Percentiles rank a stretch among this genome's conserved stretches.
phyloP scores from a whole-genome alignment of 148 eudicot species.

The Oxyria digyna region DNA sequence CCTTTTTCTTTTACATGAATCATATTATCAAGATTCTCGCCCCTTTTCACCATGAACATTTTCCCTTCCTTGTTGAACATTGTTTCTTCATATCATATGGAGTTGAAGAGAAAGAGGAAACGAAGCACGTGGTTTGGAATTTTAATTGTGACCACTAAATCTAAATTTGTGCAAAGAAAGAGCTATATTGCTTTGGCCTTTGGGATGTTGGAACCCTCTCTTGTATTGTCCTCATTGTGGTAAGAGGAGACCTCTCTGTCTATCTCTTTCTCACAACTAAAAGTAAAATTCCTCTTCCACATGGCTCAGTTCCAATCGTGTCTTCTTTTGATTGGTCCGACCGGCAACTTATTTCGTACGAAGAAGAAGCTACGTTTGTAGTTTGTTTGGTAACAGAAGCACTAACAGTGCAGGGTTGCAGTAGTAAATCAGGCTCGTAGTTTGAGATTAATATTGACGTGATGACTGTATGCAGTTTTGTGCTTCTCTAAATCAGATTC shows the following conservation, averaged over 20 bases:
- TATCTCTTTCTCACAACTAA: neutral
- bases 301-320: neutral
- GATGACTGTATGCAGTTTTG: neutral
- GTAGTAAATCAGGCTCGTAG: no score
- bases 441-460: neutral
- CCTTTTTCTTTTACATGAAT: neutral
- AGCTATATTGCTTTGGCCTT: neutral
- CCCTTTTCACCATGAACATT: neutral
- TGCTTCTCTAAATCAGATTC: neutral
- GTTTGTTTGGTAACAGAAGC: neutral
- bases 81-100: neutral
- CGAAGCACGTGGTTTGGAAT: neutral
- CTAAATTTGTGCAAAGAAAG: neutral
- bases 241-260: neutral
- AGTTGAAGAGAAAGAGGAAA: neutral
- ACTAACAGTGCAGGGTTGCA: neutral
- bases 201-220: conserved; percentile 8
- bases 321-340: neutral
- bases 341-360: neutral
- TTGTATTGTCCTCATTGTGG: neutral
- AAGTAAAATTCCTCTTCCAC: neutral
- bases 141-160: neutral
- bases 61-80: neutral
- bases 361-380: neutral
- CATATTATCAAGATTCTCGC: conserved; percentile 2